Percentiles rank a stretch among this genome's conserved stretches.
Evolutionary conservation across 257 asterid species (phyloP).

Genomic region (Solanum chmielewskii): DNA sequence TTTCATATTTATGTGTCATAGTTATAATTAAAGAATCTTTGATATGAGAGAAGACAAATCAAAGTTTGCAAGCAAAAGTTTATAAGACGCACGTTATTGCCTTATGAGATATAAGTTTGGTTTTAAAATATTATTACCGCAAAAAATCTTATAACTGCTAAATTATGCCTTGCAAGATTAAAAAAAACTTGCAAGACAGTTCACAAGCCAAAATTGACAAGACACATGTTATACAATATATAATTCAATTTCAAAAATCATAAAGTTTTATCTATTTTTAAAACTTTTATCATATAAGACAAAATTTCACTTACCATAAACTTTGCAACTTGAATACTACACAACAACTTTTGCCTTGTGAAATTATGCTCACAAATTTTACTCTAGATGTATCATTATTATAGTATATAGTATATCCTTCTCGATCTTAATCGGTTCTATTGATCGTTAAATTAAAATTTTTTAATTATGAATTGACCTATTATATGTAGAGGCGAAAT

Average conservation of each 20-base stretch:
- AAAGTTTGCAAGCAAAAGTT: neutral
- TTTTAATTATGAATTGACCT: no score
- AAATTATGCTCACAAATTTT: neutral
- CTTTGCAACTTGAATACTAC: neutral
- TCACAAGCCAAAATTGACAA: neutral
- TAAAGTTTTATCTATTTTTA: no score
- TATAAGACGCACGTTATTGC: neutral
- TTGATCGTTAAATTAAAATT: no score
- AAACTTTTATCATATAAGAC: neutral
- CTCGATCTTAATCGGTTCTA: no score
- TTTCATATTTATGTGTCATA: no score
- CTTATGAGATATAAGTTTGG: neutral
- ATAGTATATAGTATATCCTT: no score
- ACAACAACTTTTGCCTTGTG: neutral
- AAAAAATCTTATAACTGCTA: neutral
- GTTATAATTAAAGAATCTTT: no score
- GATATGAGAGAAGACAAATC: no score
- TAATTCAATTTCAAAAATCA: no score
- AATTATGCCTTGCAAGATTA: neutral
- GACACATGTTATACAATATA: no score
- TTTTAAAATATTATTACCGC: no score
- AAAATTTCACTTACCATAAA: neutral
- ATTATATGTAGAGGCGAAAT: no score
- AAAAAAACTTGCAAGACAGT: neutral
- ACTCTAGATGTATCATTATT: neutral